A percentile compares a stretch with the other conserved stretches of the same genome.
Evolutionary conservation across 2,329 filamentous ascomycete genomes (phyloP).

Genomic region (Cladosporium sp.): DNA sequence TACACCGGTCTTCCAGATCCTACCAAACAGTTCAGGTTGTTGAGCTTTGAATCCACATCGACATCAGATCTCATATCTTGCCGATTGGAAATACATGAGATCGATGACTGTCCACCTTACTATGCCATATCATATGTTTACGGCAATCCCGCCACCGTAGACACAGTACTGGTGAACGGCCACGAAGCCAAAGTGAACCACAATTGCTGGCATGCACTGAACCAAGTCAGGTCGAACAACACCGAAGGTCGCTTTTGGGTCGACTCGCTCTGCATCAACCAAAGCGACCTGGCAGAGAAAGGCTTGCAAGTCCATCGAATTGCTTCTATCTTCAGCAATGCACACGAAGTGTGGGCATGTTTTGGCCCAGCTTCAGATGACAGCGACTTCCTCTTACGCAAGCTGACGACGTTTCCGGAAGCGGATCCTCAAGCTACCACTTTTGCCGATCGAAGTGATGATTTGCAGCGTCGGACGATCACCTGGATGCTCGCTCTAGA

Average conservation of each 20-base stretch:
- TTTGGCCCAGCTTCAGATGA: not conserved
- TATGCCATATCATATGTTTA: not conserved
- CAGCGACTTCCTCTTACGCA: not conserved
- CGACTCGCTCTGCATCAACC: slow-evolving; percentile 17
- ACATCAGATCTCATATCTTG: not conserved
- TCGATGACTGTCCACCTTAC: not conserved
- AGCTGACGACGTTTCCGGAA: not conserved
- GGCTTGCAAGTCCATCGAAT: slow-evolving; percentile 15
- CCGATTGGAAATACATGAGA: not conserved
- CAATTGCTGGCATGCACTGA: not conserved
- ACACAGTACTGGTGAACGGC: not conserved
- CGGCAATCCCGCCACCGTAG: not conserved
- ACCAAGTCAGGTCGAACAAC: not conserved
- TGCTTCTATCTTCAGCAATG: slow-evolving; percentile 7
- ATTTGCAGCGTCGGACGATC: not conserved
- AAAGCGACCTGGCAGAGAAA: slow-evolving; percentile 13
- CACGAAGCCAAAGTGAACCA: not conserved
- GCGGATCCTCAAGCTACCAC: not conserved
- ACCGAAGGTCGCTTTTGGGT: slow-evolving; percentile 7
- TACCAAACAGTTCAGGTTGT: not conserved
- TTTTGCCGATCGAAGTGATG: not conserved
- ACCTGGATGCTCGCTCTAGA: slow-evolving; percentile 1
- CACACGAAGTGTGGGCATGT: not conserved
- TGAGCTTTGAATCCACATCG: not conserved
- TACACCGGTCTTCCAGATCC: not conserved